Conservation (phyloP, 768 basidiomycete genomes). For the Rhodotorula babjevae region DNA sequence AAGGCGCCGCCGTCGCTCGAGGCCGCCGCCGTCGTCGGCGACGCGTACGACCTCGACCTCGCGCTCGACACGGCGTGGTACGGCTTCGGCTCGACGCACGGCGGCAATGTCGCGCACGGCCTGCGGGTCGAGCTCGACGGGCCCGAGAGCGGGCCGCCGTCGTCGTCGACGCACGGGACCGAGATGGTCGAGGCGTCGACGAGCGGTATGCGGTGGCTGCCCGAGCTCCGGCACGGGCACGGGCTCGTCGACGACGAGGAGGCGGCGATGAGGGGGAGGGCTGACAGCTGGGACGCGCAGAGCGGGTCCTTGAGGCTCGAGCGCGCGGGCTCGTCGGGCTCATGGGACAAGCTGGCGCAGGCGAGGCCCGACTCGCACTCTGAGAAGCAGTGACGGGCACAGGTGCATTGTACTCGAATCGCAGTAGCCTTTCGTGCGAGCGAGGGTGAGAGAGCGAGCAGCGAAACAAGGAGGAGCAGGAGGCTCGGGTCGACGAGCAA, state of each 20-base stretch:
- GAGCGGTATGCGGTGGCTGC: neutral
- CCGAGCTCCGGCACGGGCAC: too few relatives aligned
- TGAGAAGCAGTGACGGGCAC: neutral
- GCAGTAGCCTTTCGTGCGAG: too few relatives aligned
- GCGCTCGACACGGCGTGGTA: neutral
- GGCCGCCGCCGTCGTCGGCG: neutral
- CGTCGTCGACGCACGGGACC: too few relatives aligned
- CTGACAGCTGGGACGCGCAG: neutral
- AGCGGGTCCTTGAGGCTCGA: neutral
- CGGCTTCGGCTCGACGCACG: neutral
- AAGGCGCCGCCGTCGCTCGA: neutral
- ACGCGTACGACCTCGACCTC: neutral
- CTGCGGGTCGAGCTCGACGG: neutral
- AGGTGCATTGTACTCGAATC: too few relatives aligned
- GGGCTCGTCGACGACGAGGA: neutral
- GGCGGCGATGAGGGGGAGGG: neutral
- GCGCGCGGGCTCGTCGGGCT: neutral
- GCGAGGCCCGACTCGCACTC: neutral
- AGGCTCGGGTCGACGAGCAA: too few relatives aligned
- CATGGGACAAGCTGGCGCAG: neutral
- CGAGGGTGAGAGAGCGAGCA: too few relatives aligned
- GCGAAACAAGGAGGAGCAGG: too few relatives aligned
- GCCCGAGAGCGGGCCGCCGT: too few relatives aligned
- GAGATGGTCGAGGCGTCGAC: neutral
- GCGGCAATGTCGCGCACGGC: too few relatives aligned